Percentiles rank a stretch among this genome's conserved stretches.
Conservation (phyloP, 129 eudicot species). For the Pulicaria dysenterica region DNA sequence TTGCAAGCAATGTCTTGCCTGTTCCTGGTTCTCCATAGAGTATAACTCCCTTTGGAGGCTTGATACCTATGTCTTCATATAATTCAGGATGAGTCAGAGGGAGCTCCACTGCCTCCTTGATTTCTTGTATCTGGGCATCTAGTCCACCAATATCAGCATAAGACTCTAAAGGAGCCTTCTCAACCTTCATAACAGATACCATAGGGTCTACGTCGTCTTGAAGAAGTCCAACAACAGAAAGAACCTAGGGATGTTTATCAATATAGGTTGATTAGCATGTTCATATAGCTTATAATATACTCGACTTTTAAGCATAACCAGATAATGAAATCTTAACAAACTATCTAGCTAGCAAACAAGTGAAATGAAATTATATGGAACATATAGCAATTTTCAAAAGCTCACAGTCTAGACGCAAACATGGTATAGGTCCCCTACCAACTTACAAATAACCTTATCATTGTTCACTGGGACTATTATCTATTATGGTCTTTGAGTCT, state of each 20-base stretch:
- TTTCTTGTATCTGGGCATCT: slow-evolving; percentile 96
- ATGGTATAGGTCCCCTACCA: background rate
- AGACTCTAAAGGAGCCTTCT: slow-evolving; percentile 95
- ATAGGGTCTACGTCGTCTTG: slow-evolving; percentile 98
- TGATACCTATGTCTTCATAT: slow-evolving; percentile 96
- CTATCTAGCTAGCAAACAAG: slow-evolving; percentile 4
- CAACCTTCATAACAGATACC: slow-evolving; percentile 99
- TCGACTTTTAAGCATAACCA: background rate
- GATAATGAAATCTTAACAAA: background rate
- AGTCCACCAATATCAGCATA: slow-evolving; percentile 98
- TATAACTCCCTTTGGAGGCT: slow-evolving; percentile 97
- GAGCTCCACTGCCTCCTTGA: slow-evolving; percentile 97
- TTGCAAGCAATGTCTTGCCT: slow-evolving; percentile 95
- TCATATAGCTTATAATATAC: slow-evolving; percentile 3
- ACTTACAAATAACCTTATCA: background rate
- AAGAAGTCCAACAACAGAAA: slow-evolving; percentile 96
- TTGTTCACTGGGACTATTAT: background rate
- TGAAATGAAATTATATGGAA: background rate
- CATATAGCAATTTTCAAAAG: background rate
- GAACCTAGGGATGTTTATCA: slow-evolving; percentile 49
- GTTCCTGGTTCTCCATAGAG: slow-evolving; percentile 99
- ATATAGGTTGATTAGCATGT: slow-evolving; percentile 7
- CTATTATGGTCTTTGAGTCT: background rate
- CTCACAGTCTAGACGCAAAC: background rate
- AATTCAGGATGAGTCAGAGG: slow-evolving; percentile 96